phyloP scores from a whole-genome alignment of 2,329 filamentous ascomycete genomes.

The Fusarium stilboides region DNA sequence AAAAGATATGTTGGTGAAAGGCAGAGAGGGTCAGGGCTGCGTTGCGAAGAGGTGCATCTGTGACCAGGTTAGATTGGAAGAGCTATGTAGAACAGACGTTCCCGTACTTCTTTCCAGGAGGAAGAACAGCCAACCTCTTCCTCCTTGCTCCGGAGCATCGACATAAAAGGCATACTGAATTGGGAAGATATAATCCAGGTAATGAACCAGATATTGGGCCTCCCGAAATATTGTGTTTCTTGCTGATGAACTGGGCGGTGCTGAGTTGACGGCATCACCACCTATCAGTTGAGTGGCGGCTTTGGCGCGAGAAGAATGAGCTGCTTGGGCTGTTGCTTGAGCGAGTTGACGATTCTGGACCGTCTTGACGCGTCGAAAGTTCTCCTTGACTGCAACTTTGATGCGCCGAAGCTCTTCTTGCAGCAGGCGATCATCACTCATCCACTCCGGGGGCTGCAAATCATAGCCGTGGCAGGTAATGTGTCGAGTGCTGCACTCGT shows the following conservation, averaged over 20 bases:
- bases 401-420: slow-evolving; percentile 50
- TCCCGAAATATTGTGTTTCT: slow-evolving; percentile 41
- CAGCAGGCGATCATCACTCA: slow-evolving; percentile 48
- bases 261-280: not conserved
- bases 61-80: not conserved
- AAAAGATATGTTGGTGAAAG: slow-evolving; percentile 47
- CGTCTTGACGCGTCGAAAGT: slow-evolving; percentile 39
- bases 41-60: slow-evolving; percentile 44
- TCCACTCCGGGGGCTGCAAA: slow-evolving; percentile 54
- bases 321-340: not conserved
- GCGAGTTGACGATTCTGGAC: slow-evolving; percentile 21
- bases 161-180: slow-evolving; percentile 49
- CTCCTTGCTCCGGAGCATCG: slow-evolving; percentile 46
- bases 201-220: slow-evolving; percentile 49
- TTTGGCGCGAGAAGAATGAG: not conserved
- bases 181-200: slow-evolving; percentile 51
- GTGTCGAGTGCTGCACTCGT: slow-evolving; percentile 42
- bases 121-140: slow-evolving; percentile 50
- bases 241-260: not conserved
- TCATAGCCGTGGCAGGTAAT: slow-evolving; percentile 51
- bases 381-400: slow-evolving; percentile 46
- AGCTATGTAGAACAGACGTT: rapidly evolving
- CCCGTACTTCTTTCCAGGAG: slow-evolving; percentile 10
- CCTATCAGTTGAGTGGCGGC: not conserved
- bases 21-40: slow-evolving; percentile 49